Conservation (phyloP, 176 grass and related monocot genomes). For the Raddia distichophylla region DNA sequence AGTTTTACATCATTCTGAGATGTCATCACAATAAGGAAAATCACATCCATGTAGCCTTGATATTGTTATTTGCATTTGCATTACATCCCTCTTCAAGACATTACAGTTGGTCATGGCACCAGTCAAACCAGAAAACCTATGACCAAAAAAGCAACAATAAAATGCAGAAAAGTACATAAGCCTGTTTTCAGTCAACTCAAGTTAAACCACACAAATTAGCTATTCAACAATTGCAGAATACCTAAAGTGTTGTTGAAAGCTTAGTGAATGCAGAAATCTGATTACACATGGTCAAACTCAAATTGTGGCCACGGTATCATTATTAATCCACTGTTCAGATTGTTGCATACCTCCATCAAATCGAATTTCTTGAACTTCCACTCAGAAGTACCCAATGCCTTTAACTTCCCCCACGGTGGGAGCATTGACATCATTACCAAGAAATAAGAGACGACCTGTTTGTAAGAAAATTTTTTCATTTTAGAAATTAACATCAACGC, state of each 20-base stretch:
- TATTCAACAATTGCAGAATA: slow-evolving; percentile 21
- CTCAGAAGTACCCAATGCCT: slow-evolving; percentile 68
- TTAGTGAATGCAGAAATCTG: neutral
- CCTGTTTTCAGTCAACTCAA: neutral
- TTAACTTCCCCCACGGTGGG: slow-evolving; percentile 48
- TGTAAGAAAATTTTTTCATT: slow-evolving; percentile 10
- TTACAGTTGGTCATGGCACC: neutral
- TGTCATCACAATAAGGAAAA: too few relatives aligned
- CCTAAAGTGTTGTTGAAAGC: slow-evolving; percentile 28
- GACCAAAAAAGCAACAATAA: neutral
- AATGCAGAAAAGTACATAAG: neutral
- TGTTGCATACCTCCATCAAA: slow-evolving; percentile 3
- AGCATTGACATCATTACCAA: slow-evolving; percentile 50
- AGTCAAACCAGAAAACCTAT: neutral
- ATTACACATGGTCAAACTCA: neutral
- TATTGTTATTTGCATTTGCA: too few relatives aligned
- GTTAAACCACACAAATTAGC: neutral
- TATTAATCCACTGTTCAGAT: slow-evolving; percentile 14
- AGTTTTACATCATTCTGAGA: too few relatives aligned
- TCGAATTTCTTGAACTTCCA: neutral
- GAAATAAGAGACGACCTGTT: slow-evolving; percentile 68
- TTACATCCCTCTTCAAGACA: neutral
- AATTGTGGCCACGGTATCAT: neutral
- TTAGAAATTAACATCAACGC: neutral
- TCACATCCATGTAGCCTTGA: too few relatives aligned